These are phyloP conservation scores for Nothophytophthora sp. DNA, from an alignment of 352 stramenopile species.

Conservation along the genomic window DNA sequence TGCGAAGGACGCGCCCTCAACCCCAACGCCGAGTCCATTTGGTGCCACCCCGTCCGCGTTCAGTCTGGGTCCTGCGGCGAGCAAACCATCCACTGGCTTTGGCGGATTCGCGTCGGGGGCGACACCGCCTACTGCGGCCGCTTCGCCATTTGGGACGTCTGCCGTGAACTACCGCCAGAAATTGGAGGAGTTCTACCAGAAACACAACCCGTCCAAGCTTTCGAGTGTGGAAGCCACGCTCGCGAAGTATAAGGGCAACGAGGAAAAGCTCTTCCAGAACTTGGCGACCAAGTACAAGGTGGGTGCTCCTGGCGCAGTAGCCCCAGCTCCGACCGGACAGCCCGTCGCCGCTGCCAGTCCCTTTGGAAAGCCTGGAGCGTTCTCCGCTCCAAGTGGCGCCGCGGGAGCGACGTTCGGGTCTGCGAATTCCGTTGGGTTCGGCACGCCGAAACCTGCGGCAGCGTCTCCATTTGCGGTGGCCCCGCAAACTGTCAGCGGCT, in stretches of 20 bases:
- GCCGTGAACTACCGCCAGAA: slow-evolving; percentile 58
- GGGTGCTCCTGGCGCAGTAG: slow-evolving; percentile 8
- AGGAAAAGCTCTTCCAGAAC: slow-evolving; percentile 79
- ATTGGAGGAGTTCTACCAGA: slow-evolving; percentile 90
- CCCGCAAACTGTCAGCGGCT: slow-evolving; percentile 21
- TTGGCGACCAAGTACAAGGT: slow-evolving; percentile 77
- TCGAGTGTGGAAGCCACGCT: slow-evolving; percentile 87
- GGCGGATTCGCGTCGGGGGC: slow-evolving; percentile 20
- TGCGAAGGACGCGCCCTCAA: too few species aligned
- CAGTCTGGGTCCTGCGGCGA: slow-evolving; percentile 23
- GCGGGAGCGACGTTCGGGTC: slow-evolving; percentile 38
- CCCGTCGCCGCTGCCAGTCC: slow-evolving; percentile 55
- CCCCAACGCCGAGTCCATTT: slow-evolving; percentile 24
- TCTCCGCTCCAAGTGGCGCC: slow-evolving; percentile 25
- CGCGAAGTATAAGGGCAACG: slow-evolving; percentile 88
- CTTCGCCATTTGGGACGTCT: slow-evolving; percentile 44
- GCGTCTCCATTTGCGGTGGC: slow-evolving; percentile 50
- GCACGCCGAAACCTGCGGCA: slow-evolving; percentile 23
- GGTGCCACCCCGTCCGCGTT: slow-evolving; percentile 22
- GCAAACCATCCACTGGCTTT: slow-evolving; percentile 27
- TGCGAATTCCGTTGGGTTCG: slow-evolving; percentile 44
- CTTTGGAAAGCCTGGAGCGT: slow-evolving; percentile 63
- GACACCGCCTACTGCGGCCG: slow-evolving; percentile 2
- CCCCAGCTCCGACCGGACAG: slow-evolving; percentile 16
- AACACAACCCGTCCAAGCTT: slow-evolving; percentile 91